Evolutionary conservation across 164 flowering plant species (phyloP).

Genomic region (Akebia trifoliata): DNA sequence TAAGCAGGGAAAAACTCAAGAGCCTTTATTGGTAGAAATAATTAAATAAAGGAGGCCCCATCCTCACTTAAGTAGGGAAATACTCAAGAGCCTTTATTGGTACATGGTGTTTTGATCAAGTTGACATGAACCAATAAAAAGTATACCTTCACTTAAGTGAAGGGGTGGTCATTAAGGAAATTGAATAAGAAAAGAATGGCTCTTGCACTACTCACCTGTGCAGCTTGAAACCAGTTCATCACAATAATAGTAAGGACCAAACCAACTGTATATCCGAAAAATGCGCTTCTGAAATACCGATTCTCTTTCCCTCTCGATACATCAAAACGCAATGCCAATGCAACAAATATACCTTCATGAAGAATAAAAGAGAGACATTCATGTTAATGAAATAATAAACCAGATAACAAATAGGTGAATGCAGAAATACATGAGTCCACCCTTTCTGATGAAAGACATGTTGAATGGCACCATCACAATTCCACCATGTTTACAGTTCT

Average conservation of each 20-base stretch:
- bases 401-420: not conserved
- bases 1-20: not conserved
- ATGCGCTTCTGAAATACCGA: conserved; percentile 91
- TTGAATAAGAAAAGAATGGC: not conserved
- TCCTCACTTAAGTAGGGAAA: not conserved
- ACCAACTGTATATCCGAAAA: conserved; percentile 75
- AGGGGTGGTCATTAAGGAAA: no score
- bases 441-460: no score
- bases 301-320: conserved; percentile 81
- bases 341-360: conserved; percentile 86
- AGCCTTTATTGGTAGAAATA: not conserved
- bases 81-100: not conserved
- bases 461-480: no score
- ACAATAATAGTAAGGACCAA: conserved; percentile 76
- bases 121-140: not conserved
- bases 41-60: not conserved
- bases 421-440: not conserved
- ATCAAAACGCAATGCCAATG: conserved; percentile 94
- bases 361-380: conserved; percentile 1
- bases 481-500: no score
- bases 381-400: conserved; percentile 4
- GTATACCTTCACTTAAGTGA: no score
- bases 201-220: conserved; percentile 52
- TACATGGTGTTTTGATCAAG: not conserved
- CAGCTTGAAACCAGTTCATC: conserved; percentile 99